These are phyloP conservation scores for Ophiosphaerella herpotricha DNA, from an alignment of 2,329 filamentous ascomycete genomes.

Conservation along the genomic window DNA sequence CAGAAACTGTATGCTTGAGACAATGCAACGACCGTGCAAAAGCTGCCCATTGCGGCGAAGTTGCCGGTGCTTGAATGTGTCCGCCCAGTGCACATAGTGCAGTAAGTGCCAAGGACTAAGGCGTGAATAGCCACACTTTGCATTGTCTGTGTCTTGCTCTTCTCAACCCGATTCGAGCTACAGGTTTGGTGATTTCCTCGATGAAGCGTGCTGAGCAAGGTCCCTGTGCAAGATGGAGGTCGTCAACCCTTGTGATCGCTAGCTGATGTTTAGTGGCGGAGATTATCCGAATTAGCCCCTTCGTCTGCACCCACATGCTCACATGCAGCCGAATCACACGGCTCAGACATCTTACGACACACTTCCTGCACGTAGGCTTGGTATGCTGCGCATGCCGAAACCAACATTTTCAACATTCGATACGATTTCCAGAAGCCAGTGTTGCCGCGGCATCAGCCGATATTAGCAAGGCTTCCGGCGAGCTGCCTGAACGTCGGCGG, in stretches of 20 bases:
- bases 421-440: constrained; percentile 21
- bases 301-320: background rate
- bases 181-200: background rate
- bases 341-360: constrained; percentile 5
- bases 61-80: background rate
- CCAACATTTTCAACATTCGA: constrained; percentile 16
- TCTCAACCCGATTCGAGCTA: no score
- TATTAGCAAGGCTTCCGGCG: constrained; percentile 21
- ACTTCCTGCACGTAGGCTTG: constrained; percentile 7
- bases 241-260: background rate
- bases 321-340: constrained; percentile 12
- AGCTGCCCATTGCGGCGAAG: background rate
- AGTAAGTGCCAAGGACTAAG: background rate
- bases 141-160: no score
- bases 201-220: background rate
- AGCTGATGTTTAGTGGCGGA: constrained; percentile 1
- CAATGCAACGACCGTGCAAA: background rate
- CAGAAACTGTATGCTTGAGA: background rate
- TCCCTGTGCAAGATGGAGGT: background rate
- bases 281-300: constrained; percentile 5
- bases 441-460: constrained; percentile 16
- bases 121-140: no score
- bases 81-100: background rate
- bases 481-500: constrained; percentile 1
- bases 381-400: constrained; percentile 3